These are phyloP conservation scores for Phlyctochytrium arcticum DNA, from an alignment of 192 early-diverging fungal genomes.

Conservation along the genomic window DNA sequence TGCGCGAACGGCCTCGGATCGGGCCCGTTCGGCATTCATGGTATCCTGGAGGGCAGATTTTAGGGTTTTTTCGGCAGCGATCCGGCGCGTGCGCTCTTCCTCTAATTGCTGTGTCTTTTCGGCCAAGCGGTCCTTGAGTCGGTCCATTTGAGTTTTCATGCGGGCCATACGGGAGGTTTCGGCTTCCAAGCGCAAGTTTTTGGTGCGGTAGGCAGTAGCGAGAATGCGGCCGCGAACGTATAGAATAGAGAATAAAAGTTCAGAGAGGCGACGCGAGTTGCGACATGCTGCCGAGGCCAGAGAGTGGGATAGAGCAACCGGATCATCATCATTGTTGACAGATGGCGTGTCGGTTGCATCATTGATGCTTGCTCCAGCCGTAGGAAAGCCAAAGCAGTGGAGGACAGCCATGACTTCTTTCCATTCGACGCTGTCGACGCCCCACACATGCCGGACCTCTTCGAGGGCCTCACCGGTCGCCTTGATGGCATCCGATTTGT, in stretches of 20 bases:
- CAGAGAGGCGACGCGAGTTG: conserved; percentile 5
- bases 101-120: neutral
- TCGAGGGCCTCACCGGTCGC: neutral
- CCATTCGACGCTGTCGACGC: neutral
- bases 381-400: neutral
- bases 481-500: neutral
- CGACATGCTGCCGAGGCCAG: conserved; percentile 2
- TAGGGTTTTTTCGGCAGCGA: neutral
- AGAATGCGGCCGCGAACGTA: conserved; percentile 14
- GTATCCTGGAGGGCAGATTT: neutral
- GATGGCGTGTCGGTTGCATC: too few relatives aligned
- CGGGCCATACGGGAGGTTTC: neutral
- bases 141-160: conserved; percentile 9
- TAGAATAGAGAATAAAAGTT: conserved; percentile 2
- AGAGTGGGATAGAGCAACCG: too few relatives aligned
- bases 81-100: neutral
- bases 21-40: neutral
- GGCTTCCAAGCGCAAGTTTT: neutral
- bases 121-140: neutral
- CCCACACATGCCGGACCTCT: neutral
- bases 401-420: conserved; percentile 2
- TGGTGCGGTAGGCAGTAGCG: neutral
- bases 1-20: too few relatives aligned
- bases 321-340: too few relatives aligned
- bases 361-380: too few relatives aligned